Conservation (phyloP, 345 rosid species). For the Aquilaria sinensis region DNA sequence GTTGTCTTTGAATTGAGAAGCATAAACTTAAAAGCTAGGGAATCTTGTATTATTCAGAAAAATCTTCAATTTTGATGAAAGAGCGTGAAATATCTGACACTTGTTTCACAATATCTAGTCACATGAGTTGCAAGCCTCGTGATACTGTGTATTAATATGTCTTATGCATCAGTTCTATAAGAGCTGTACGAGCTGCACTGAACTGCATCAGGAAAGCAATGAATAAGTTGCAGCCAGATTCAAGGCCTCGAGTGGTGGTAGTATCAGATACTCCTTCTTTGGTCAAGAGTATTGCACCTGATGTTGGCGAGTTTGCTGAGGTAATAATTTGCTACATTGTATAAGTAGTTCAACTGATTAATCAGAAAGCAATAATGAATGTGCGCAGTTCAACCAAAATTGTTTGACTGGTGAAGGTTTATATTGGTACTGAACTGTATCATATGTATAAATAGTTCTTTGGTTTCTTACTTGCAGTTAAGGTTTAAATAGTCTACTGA, state of each 20-base stretch:
- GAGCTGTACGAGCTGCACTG: conserved; percentile 59
- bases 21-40: too few species aligned
- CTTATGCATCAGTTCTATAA: conserved; percentile 49
- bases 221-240: conserved; percentile 20
- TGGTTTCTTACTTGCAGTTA: too few species aligned
- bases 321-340: conserved; percentile 22
- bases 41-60: too few species aligned
- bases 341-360: too few species aligned
- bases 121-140: background rate
- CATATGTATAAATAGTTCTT: too few species aligned
- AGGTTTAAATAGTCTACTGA: too few species aligned
- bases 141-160: conserved; percentile 1
- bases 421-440: too few species aligned
- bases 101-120: background rate
- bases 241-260: conserved; percentile 57
- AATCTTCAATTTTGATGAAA: background rate
- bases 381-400: too few species aligned
- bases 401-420: too few species aligned
- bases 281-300: conserved; percentile 31
- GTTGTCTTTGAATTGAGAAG: too few species aligned
- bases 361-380: too few species aligned
- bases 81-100: background rate
- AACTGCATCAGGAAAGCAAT: conserved; percentile 52
- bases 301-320: conserved; percentile 65
- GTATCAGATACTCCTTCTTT: conserved; percentile 82